A percentile compares a stretch with the other conserved stretches of the same genome.
Evolutionary conservation across 2,329 filamentous ascomycete genomes (phyloP).

Genomic region (Bipolaris bicolor): DNA sequence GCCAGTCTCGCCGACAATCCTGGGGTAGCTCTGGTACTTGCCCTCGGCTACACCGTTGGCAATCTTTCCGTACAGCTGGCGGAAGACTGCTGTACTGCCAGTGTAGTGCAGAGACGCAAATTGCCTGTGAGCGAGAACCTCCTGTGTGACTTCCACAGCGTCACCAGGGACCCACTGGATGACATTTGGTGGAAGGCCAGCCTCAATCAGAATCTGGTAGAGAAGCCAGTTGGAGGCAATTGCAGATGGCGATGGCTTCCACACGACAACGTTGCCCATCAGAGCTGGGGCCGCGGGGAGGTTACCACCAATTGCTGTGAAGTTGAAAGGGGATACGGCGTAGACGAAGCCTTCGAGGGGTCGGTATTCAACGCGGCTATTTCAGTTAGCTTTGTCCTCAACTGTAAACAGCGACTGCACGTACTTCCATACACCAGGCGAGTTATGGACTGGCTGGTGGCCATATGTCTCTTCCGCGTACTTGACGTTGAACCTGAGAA

Average conservation of each 20-base stretch:
- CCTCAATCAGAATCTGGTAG: conserved; percentile 88
- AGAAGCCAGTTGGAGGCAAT: conserved; percentile 91
- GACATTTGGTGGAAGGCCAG: conserved; percentile 85
- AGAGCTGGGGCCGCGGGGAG: conserved; percentile 81
- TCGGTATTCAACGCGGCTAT: conserved; percentile 78
- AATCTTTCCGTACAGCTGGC: conserved; percentile 85
- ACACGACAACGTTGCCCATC: conserved; percentile 92
- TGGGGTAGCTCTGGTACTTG: conserved; percentile 82
- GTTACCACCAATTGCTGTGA: conserved; percentile 92
- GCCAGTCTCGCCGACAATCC: conserved; percentile 88
- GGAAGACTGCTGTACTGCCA: conserved; percentile 90
- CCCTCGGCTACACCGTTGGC: conserved; percentile 80
- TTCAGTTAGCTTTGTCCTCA: conserved; percentile 24
- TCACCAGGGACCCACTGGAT: conserved; percentile 94
- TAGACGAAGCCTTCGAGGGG: conserved; percentile 95
- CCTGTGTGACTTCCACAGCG: conserved; percentile 80
- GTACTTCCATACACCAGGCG: conserved; percentile 84
- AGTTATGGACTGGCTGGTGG: conserved; percentile 84
- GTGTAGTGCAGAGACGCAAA: conserved; percentile 96
- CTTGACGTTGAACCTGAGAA: conserved; percentile 91
- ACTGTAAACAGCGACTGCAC: conserved; percentile 18
- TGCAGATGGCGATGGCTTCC: conserved; percentile 92
- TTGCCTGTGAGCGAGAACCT: conserved; percentile 75
- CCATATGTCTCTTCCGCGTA: conserved; percentile 91
- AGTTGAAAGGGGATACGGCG: conserved; percentile 94